phyloP scores from a whole-genome alignment of 2,329 filamentous ascomycete genomes.

The Dactylellina haptotyla region DNA sequence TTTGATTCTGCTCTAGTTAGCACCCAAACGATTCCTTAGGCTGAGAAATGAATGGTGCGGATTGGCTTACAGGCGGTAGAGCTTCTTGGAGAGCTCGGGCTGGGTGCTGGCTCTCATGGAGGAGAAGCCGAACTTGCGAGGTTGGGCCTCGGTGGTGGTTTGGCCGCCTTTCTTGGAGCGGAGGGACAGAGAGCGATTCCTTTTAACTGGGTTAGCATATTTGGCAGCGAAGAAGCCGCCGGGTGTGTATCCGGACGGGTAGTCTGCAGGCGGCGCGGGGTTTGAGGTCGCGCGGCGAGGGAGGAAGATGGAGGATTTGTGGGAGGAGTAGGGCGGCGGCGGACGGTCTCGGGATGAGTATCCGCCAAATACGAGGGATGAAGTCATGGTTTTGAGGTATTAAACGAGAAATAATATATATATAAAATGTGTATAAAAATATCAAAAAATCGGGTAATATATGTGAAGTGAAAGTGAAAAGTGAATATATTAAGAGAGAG shows the following conservation, averaged over 20 bases:
- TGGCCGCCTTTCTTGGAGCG: slow-evolving; percentile 71
- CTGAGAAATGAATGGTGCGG: neutral
- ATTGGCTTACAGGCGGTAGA: slow-evolving; percentile 74
- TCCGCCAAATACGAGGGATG: neutral
- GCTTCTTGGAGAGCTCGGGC: slow-evolving; percentile 85
- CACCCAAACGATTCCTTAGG: neutral
- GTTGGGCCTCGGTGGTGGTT: slow-evolving; percentile 62
- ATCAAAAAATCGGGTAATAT: neutral
- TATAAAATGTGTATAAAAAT: neutral
- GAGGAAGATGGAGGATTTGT: slow-evolving; percentile 26
- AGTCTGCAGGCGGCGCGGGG: slow-evolving; percentile 11
- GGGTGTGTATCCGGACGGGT: slow-evolving; percentile 31
- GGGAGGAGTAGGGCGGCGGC: slow-evolving; percentile 36
- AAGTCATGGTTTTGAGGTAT: slow-evolving; percentile 13
- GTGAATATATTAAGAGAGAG: neutral
- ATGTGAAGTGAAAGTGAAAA: neutral
- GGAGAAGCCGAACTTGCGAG: slow-evolving; percentile 82
- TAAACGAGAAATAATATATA: slow-evolving; percentile 1
- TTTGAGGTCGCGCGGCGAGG: slow-evolving; percentile 17
- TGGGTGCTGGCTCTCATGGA: slow-evolving; percentile 86
- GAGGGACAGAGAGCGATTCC: slow-evolving; percentile 79
- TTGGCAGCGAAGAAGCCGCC: slow-evolving; percentile 44
- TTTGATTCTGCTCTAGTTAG: slow-evolving; percentile 71
- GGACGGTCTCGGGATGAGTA: slow-evolving; percentile 2
- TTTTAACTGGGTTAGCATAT: slow-evolving; percentile 59